Percentiles rank a stretch among this genome's conserved stretches.
These are phyloP conservation scores for Aquilaria agallochum DNA, from an alignment of 441 rosid genomes.

Conservation along the genomic window DNA sequence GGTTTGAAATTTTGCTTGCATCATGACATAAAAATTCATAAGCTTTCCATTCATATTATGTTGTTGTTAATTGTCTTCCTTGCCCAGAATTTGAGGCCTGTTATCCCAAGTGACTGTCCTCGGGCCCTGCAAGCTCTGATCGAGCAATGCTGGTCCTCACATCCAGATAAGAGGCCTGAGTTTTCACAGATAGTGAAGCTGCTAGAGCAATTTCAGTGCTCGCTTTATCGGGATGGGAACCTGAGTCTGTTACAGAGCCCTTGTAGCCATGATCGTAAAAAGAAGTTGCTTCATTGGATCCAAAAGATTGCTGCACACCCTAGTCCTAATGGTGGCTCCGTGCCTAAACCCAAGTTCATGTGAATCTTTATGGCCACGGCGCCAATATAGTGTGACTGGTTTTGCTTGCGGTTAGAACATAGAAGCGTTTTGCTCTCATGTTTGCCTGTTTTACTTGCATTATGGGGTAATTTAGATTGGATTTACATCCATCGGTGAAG, in stretches of 20 bases:
- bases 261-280: constrained; percentile 66
- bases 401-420: no score
- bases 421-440: no score
- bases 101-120: constrained; percentile 65
- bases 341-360: constrained; percentile 66
- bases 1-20: no score
- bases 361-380: constrained; percentile 23
- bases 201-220: constrained; percentile 66
- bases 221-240: constrained; percentile 62
- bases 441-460: no score
- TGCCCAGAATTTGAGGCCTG: constrained; percentile 80
- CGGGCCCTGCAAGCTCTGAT: constrained; percentile 73
- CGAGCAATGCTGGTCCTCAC: constrained; percentile 90
- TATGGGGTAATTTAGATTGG: no score
- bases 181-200: constrained; percentile 91
- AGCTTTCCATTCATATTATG: no score
- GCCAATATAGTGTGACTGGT: constrained; percentile 30
- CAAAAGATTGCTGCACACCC: constrained; percentile 60
- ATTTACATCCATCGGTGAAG: no score
- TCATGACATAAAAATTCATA: no score
- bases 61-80: neutral
- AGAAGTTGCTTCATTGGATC: constrained; percentile 77
- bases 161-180: constrained; percentile 90
- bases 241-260: constrained; percentile 42
- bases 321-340: constrained; percentile 15